A percentile compares a stretch with the other conserved stretches of the same genome.
phyloP scores from a whole-genome alignment of 2,329 filamentous ascomycete genomes.

The Exserohilum turcica region DNA sequence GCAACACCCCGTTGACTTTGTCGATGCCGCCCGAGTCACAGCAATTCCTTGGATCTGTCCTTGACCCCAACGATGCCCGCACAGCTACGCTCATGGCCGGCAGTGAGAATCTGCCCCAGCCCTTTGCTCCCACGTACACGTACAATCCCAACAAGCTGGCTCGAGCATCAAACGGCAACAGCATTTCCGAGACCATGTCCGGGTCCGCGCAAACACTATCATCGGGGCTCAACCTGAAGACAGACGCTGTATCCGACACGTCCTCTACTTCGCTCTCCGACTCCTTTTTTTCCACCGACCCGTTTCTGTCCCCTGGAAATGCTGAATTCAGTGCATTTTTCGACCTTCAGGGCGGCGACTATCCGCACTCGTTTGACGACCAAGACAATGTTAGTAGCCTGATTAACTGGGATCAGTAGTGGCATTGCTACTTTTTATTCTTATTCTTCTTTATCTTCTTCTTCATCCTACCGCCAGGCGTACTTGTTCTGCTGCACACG shows the following conservation, averaged over 20 bases:
- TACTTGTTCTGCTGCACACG: neutral
- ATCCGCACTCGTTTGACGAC: conserved; percentile 22
- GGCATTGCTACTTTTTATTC: neutral
- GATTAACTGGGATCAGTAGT: conserved; percentile 32
- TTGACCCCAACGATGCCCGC: conserved; percentile 54
- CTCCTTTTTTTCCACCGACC: conserved; percentile 24
- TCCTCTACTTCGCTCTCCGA: conserved; percentile 29
- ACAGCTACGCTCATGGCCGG: conserved; percentile 55
- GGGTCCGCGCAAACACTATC: conserved; percentile 50
- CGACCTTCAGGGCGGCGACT: conserved; percentile 26
- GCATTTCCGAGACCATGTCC: conserved; percentile 41
- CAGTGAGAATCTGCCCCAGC: conserved; percentile 49
- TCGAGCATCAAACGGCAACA: conserved; percentile 13
- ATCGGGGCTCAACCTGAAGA: conserved; percentile 38
- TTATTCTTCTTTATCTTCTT: no score
- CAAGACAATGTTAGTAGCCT: conserved; percentile 29
- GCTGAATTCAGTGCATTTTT: conserved; percentile 29
- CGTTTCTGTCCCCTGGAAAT: conserved; percentile 29
- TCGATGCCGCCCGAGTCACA: conserved; percentile 59
- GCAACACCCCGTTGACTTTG: conserved; percentile 54
- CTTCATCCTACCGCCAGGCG: neutral
- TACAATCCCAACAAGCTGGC: conserved; percentile 53
- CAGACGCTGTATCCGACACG: conserved; percentile 15
- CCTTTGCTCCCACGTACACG: conserved; percentile 49
- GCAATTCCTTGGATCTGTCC: conserved; percentile 55